Evolutionary conservation across 192 early-diverging fungal species (phyloP).

Genomic region (Funneliformis mosseae): DNA sequence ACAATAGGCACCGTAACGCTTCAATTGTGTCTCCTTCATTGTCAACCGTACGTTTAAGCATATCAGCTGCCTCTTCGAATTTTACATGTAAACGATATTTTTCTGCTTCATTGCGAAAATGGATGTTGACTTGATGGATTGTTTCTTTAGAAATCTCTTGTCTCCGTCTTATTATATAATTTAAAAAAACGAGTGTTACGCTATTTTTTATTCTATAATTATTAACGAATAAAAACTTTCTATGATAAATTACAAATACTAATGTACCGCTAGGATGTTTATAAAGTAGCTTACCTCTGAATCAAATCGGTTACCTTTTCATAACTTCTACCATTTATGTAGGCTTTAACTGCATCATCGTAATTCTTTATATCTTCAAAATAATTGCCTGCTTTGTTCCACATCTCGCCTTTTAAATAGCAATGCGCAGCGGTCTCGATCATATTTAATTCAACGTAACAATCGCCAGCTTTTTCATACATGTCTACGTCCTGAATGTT

Average conservation of each 20-base stretch:
- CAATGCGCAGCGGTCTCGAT: constrained; percentile 4
- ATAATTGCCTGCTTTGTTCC: neutral
- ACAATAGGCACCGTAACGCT: neutral
- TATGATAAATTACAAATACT: too few species aligned
- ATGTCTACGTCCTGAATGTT: neutral
- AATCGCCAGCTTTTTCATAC: constrained; percentile 18
- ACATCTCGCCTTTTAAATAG: neutral
- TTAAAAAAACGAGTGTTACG: too few species aligned
- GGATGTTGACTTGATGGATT: constrained; percentile 6
- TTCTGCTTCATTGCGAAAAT: neutral
- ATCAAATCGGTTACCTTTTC: constrained; percentile 2
- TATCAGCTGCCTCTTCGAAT: constrained; percentile 20
- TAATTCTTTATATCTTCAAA: constrained; percentile 5
- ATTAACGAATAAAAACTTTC: too few species aligned
- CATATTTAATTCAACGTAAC: constrained; percentile 10
- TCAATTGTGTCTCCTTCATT: neutral
- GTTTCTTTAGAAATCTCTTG: neutral
- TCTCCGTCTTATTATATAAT: neutral
- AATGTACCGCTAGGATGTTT: too few species aligned
- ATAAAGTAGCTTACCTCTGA: neutral
- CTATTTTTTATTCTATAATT: neutral
- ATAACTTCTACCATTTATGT: neutral
- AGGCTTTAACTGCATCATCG: neutral
- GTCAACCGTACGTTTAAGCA: neutral
- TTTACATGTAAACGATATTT: neutral